Evolutionary conservation across 2,329 filamentous ascomycete genomes (phyloP).

Genomic region (Thelonectria olida): DNA sequence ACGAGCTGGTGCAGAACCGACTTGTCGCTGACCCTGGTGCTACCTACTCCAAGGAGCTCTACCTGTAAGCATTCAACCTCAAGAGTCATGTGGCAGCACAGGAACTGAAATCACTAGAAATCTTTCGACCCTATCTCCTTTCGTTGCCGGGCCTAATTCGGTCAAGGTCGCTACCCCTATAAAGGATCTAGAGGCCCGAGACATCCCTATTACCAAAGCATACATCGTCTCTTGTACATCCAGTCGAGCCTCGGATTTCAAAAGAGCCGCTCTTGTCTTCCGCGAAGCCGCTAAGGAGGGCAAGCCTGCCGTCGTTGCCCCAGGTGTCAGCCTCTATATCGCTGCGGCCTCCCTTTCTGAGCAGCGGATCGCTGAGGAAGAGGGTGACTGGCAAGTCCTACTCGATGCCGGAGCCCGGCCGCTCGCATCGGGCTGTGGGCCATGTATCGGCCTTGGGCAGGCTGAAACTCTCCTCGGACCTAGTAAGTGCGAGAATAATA

Average conservation of each 20-base stretch:
- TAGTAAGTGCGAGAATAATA: too few relatives aligned
- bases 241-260: conserved; percentile 80
- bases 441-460: conserved; percentile 88
- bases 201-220: conserved; percentile 83
- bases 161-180: conserved; percentile 88
- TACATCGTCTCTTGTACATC: conserved; percentile 95
- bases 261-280: conserved; percentile 83
- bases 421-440: conserved; percentile 79
- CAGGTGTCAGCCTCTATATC: conserved; percentile 86
- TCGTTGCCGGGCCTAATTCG: conserved; percentile 87
- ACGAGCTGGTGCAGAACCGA: conserved; percentile 74
- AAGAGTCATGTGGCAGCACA: too few relatives aligned
- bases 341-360: conserved; percentile 84
- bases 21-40: conserved; percentile 79
- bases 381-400: conserved; percentile 86
- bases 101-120: too few relatives aligned
- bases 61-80: too few relatives aligned
- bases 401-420: conserved; percentile 80
- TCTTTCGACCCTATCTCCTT: conserved; percentile 84
- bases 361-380: conserved; percentile 79
- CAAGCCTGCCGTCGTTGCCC: conserved; percentile 73
- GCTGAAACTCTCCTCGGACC: conserved; percentile 77
- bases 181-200: conserved; percentile 73
- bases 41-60: conserved; percentile 83
- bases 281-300: conserved; percentile 76